phyloP scores from a whole-genome alignment of 78 protist species.

The Dictyostelium capitatum region DNA sequence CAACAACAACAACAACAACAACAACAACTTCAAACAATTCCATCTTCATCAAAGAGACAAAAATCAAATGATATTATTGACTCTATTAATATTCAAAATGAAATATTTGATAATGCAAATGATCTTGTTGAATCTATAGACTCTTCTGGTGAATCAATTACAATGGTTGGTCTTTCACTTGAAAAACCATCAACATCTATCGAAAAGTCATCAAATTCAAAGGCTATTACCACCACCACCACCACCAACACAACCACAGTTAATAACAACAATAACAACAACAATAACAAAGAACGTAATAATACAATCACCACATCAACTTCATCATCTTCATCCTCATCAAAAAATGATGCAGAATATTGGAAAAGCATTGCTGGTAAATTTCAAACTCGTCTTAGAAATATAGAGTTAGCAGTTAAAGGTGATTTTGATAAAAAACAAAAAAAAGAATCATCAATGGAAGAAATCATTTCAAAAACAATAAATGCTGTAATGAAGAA shows the following conservation, averaged over 20 bases:
- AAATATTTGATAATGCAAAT: background rate
- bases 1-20: background rate
- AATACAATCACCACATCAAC: background rate
- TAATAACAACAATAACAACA: background rate
- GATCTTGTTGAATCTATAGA: constrained; percentile 24
- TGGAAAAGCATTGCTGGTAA: background rate
- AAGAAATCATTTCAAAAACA: background rate
- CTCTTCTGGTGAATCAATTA: constrained; percentile 17
- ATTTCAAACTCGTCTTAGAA: constrained; percentile 15
- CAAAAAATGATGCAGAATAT: background rate
- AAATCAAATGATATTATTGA: background rate
- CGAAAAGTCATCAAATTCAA: too few species aligned
- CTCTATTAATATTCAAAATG: background rate
- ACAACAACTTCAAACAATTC: background rate
- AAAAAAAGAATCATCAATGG: background rate
- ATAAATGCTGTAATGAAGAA: background rate
- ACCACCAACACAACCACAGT: background rate
- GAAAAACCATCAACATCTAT: background rate
- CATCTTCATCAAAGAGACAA: background rate
- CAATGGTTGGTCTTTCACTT: background rate
- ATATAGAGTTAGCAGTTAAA: constrained; percentile 2
- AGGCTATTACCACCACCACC: background rate
- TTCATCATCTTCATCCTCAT: background rate
- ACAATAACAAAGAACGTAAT: background rate
- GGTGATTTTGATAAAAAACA: constrained; percentile 41